Base-by-base conservation (phyloP, 2,329 filamentous ascomycete genomes). In the Stemphylium beticola region DNA sequence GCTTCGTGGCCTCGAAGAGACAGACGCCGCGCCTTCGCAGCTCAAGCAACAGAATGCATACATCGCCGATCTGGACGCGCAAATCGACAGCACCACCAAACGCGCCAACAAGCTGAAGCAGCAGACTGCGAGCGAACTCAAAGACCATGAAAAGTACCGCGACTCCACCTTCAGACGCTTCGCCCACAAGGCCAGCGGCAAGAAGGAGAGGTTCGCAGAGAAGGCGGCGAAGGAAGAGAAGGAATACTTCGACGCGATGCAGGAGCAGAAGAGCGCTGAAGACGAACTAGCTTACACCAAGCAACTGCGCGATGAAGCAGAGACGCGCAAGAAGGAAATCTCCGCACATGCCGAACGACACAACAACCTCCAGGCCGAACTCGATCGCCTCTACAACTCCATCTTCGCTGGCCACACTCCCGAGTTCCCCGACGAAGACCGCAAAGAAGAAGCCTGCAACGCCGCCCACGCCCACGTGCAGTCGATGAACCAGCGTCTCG, bases 211-310 rank as follows among this genome's bases (percentile, higher is more conserved):
- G 8, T 74, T 72, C 37, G 63, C 42, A 4, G 65, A 68, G 10
- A 73, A 75, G 51, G 69, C 70, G 8, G 69, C 64, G 0, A 73
- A 73, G 45, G 71, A 74, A 58, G 71, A 74, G 37, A 63, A 67
- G 7, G 70, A 73, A 42, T 74, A 73, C 52, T 73, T 72, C 17
- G 66, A 73, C 9, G 71, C 70, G 1, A 68, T 73, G 24, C 68
- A 72, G 49, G 61, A 56, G 24, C 70, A 72, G 41, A 73, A 72
- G 53, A 60, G 61, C 2, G 71, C 63, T 4, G 70, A 73, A 55
- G 71, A 74, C 32, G 62, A 70, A 17, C 58, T 73, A 1, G 60
- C 55, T 10, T 72, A 73, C 20, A 39, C 58, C 3, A 49, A 53
- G 14, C 64, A 73, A 24, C 53, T 73, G 2, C 60, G 63, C 24